phyloP scores from a whole-genome alignment of 371 early-diverging fungal species.

The Massospora cicadina region DNA sequence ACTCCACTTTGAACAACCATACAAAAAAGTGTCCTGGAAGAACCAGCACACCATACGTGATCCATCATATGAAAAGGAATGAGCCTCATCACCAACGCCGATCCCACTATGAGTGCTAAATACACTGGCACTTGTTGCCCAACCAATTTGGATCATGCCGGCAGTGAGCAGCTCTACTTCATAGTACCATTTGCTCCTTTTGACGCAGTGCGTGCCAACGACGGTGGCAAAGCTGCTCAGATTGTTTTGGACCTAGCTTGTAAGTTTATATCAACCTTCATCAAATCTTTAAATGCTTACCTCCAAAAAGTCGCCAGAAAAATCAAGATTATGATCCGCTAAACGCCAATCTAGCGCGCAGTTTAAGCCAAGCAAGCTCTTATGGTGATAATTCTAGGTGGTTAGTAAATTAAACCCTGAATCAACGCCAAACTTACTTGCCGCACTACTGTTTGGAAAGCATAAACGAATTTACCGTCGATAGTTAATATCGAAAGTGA shows the following conservation, averaged over 20 bases:
- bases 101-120: conserved; percentile 49
- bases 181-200: conserved; percentile 26
- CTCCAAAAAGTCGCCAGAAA: background rate
- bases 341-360: background rate
- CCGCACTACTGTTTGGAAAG: background rate
- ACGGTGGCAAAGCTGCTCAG: background rate
- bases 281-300: background rate
- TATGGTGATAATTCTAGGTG: background rate
- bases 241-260: background rate
- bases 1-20: background rate
- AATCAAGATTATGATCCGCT: background rate
- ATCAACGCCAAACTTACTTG: conserved; percentile 1
- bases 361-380: background rate
- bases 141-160: conserved; percentile 55
- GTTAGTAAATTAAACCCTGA: background rate
- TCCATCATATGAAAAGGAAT: conserved; percentile 56
- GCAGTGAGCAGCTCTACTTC: conserved; percentile 36
- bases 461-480: background rate
- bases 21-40: background rate
- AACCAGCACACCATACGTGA: conserved; percentile 39
- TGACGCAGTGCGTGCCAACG: background rate
- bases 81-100: conserved; percentile 48
- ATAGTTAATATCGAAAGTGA: background rate
- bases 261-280: conserved; percentile 13
- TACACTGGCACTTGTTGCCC: conserved; percentile 28